Evolutionary conservation across 1,284 basidiomycete genomes (phyloP), one percentile per base, ranked within the genome.

Genomic region (Ustanciosporium gigantosporum): DNA sequence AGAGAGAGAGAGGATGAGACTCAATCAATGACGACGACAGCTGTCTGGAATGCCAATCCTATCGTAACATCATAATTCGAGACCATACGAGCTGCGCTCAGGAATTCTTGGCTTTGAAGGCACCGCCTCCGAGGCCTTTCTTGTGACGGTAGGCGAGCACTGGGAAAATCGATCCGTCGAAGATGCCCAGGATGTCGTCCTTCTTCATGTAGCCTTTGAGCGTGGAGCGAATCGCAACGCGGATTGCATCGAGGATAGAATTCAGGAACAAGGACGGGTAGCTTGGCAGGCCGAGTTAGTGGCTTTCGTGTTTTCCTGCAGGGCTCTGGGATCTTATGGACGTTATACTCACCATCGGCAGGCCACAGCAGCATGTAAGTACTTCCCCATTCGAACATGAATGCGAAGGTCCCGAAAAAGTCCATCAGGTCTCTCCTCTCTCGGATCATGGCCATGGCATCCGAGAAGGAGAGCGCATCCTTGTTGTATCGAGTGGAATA

Each of bases 121-220:
- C 60, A 11, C 60, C 60, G 16, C 44, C 53, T 0, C 48, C 48
- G n/a, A 16, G 35, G 13, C 60, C 60, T 20, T 27, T 46, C 43
- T 49, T 52, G 46, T 57, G 45, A 19, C 62, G 51, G 38, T 66
- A 48, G 23, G 68, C 68, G 13, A 70, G 41, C 8, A 68, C 60
- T 0, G 59, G 55, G 42, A 70, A 70, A 19, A 61, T 38, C 19
- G 56, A 60, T 13, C 68, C 68, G 25, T 70, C 68, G 37, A 68
- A 51, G 32, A 68, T 46, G 29, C 66, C 66, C 5, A 67, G 24
- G 16, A 70, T 68, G 37, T 70, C 68, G 17, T 70, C 68, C 45
- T 64, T 66, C 15, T 40, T 43, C 65, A 70, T 67, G 31, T 68
- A 67, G 17, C 68, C 68, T 66, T 35, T n/a, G n/a, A n/a, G n/a